These are phyloP conservation scores for Wallacemonas sp. DNA, from an alignment of 208 protist genomes.

Conservation along the genomic window DNA sequence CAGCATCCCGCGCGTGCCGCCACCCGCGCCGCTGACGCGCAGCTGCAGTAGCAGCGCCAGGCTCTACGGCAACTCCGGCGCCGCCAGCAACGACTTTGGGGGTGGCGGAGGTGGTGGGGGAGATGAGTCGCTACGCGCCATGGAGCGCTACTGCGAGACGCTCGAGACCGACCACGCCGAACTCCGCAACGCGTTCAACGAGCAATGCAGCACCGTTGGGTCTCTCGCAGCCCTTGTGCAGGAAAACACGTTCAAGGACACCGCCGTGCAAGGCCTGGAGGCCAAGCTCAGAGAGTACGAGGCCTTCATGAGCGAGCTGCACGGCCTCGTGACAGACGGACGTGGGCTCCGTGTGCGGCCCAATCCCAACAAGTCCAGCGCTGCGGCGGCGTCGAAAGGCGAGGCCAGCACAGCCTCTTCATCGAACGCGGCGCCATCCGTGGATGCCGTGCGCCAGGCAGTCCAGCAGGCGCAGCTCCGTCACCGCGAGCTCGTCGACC, in stretches of 20 bases:
- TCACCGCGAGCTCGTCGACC: constrained; percentile 15
- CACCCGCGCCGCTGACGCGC: constrained; percentile 1
- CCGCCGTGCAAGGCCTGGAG: constrained; percentile 23
- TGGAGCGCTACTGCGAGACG: constrained; percentile 38
- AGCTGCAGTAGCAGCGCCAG: constrained; percentile 9
- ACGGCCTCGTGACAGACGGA: constrained; percentile 15
- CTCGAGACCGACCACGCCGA: constrained; percentile 43
- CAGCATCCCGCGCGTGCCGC: constrained; percentile 1
- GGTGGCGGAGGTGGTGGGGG: too few relatives aligned
- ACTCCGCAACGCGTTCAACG: constrained; percentile 27
- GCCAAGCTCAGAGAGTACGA: constrained; percentile 22
- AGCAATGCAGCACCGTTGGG: constrained; percentile 23
- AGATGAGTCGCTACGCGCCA: constrained; percentile 22
- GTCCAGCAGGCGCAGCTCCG: constrained; percentile 32
- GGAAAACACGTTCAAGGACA: constrained; percentile 36
- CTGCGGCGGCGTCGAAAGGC: not conserved
- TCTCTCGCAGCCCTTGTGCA: constrained; percentile 23
- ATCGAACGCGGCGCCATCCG: constrained; percentile 3
- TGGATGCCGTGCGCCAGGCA: constrained; percentile 44
- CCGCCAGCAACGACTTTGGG: not conserved
- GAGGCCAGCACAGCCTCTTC: not conserved
- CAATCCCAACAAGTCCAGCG: not conserved
- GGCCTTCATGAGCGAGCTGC: constrained; percentile 36
- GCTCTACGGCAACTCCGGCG: constrained; percentile 5
- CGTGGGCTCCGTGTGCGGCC: constrained; percentile 23